phyloP scores from a whole-genome alignment of 2,329 filamentous ascomycete species.

The Aspergillus ochraceoroseus region DNA sequence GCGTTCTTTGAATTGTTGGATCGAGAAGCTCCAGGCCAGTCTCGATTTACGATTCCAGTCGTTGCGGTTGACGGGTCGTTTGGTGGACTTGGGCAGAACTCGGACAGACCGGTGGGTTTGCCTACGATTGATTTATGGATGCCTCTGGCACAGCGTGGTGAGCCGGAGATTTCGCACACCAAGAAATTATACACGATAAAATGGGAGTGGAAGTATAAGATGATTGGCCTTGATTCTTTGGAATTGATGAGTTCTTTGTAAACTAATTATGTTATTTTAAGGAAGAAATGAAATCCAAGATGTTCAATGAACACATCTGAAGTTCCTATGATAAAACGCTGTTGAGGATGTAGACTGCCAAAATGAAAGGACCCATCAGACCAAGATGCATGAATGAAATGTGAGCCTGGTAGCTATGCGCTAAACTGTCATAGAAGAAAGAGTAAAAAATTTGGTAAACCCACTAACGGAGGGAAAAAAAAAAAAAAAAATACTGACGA shows the following conservation, averaged over 20 bases:
- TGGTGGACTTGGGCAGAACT: conserved; percentile 6
- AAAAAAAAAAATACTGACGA: conserved; percentile 6
- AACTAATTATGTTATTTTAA: conserved; percentile 28
- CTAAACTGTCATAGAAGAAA: background rate
- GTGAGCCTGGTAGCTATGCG: background rate
- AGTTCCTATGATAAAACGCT: conserved; percentile 15
- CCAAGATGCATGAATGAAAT: background rate
- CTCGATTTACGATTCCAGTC: conserved; percentile 44
- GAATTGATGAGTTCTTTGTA: conserved; percentile 30
- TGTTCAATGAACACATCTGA: conserved; percentile 7
- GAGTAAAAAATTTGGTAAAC: too few species aligned
- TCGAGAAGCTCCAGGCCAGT: conserved; percentile 31
- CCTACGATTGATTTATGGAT: conserved; percentile 28
- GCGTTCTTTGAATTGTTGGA: conserved; percentile 22
- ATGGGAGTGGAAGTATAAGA: conserved; percentile 43
- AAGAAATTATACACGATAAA: conserved; percentile 24
- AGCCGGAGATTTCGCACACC: conserved; percentile 8
- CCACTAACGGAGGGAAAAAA: too few species aligned
- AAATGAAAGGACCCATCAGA: background rate
- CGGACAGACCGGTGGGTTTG: conserved; percentile 23
- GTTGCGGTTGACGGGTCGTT: conserved; percentile 19
- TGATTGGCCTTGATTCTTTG: conserved; percentile 33
- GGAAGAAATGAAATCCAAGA: conserved; percentile 9
- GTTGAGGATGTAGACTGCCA: conserved; percentile 18
- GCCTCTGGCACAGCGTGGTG: conserved; percentile 4